Evolutionary conservation across 2,329 filamentous ascomycete genomes (phyloP), one percentile per base, ranked within the genome.

Genomic region (Thelonectria blattea): DNA sequence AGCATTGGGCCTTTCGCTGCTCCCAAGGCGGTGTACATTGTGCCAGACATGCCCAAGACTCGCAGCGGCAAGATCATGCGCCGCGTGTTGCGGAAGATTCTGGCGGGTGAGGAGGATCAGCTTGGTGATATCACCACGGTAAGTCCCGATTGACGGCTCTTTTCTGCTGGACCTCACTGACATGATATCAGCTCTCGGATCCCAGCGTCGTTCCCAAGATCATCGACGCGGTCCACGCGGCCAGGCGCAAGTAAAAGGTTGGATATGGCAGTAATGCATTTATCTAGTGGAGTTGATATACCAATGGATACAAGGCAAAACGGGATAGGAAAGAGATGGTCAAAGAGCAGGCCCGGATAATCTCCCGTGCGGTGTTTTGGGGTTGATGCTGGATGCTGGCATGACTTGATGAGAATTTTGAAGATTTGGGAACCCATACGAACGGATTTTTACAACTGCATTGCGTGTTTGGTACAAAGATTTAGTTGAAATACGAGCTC

Each of bases 21-120:
- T 32, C 95, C 95, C 65, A 99, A 98, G 84, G 91, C 90, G 18
- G 89, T 99, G 65, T 95, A 88, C 75, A 87, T 96, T 56, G 91
- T 99, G 46, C 90, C 93, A 3, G 95, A 99, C 75, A 85, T 99
- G 66, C 95, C 95, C 72, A 98, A 99, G 88, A 99, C 95, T 39
- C 86, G 95, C 70, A 96, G 91, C 69, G 95, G 95, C 68, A 99
- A 99, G 90, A 99, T 99, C 74, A 99, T 99, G 95, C 87, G 95
- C 65, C 89, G 95, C 66, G 96, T 99, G 74, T 80, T 99, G 81
- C 87, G 95, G 72, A 99, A 99, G 91, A 96, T 99, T 73, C 80
- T 99, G 69, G 93, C 93, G 15, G 94, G 94, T 37, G 95, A 99
- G 82, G 94, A 97, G 79, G 95, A 99, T 76, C 93, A 96, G 79